Base-by-base conservation (phyloP, 805 yeast species). In the Candida maesae region DNA sequence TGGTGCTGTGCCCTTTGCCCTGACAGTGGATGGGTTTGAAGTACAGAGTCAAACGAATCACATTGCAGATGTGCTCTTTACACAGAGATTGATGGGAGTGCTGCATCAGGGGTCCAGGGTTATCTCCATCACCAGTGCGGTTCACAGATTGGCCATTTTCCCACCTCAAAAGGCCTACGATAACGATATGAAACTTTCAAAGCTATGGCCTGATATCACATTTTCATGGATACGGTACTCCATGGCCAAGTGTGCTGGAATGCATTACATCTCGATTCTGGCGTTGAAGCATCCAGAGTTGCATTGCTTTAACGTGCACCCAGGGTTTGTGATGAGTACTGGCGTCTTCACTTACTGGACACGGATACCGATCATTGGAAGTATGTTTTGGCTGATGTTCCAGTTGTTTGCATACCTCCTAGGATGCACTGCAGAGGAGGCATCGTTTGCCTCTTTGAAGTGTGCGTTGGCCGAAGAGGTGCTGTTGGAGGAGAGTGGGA, bases 251-350 rank as follows among this genome's bases (percentile, higher is more conserved):
- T 77, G 84, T 1, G 82, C 84, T 0, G 84, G 85, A 0, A 85
- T 86, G 33, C 96, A 87, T 51, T 75, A 79, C 53, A 73, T 79
- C 53, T 78, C 78, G 50, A 68, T 79, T 59, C 61, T 87, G 17
- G 76, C 91, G 0, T 65, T 76, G 27, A 71, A 79, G 44, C 72
- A 84, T 56, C 93, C 95, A 0, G 70, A 77, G 15, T 68, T 86
- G 9, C 59, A 80, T 28, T 78, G 81, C 42, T 60, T 77, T 27
- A 71, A 87, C 2, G 84, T 85, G 3, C 90, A 86, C 53, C 95
- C 95, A 0, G 96, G 96, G 0, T 73, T 85, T 49, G 86, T 85
- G n/a, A 81, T 87, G 84, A 79, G 80, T 52, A 81, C 95, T 2
- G 81, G 82, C 50, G 60, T 83, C 35, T 84, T 83, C 57, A 69